These are phyloP conservation scores for Nicotiana obtusifolia DNA, from an alignment of 257 asterid genomes.

Conservation along the genomic window DNA sequence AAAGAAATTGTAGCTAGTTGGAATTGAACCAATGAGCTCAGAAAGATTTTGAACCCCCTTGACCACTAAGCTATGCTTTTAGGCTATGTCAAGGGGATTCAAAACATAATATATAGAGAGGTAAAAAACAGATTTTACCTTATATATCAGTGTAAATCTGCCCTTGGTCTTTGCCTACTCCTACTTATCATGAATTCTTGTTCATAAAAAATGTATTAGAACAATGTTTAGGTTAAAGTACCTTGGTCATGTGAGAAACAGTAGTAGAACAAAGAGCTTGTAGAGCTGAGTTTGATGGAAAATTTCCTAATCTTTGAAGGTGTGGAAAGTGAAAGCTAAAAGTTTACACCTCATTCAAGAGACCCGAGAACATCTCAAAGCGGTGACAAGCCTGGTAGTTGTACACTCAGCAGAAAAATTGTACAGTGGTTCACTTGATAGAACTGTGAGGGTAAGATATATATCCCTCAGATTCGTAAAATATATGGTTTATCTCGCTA, in stretches of 20 bases:
- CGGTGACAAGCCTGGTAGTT: constrained; percentile 59
- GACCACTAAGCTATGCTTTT: too few relatives aligned
- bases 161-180: neutral
- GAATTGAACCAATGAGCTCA: too few relatives aligned
- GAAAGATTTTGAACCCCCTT: too few relatives aligned
- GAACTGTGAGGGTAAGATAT: constrained; percentile 57
- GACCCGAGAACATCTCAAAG: constrained; percentile 58
- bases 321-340: constrained; percentile 45
- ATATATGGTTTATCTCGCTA: neutral
- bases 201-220: neutral
- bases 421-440: constrained; percentile 83
- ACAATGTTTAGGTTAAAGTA: neutral
- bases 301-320: constrained; percentile 30
- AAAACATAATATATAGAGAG: too few relatives aligned
- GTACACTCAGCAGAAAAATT: constrained; percentile 50
- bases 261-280: neutral
- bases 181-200: neutral
- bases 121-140: too few relatives aligned
- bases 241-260: neutral
- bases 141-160: too few relatives aligned
- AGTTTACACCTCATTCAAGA: constrained; percentile 52
- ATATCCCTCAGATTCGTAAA: neutral
- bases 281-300: constrained; percentile 6
- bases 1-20: too few relatives aligned
- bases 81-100: too few relatives aligned